A percentile compares a stretch with the other conserved stretches of the same genome.
Conservation (phyloP, 1,284 basidiomycete genomes). For the Sparassis latifolia region DNA sequence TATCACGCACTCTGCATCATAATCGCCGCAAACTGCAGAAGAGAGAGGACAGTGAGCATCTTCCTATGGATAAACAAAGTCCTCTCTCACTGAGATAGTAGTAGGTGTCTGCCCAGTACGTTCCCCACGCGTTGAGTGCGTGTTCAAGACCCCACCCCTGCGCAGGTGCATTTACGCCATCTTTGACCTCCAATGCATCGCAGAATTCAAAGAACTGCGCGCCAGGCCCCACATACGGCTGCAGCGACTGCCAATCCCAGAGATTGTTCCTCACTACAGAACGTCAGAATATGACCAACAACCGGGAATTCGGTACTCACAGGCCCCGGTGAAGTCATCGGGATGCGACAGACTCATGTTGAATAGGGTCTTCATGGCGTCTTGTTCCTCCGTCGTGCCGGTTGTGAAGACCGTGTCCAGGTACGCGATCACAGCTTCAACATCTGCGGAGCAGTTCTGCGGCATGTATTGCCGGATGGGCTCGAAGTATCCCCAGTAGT, state of each 20-base stretch:
- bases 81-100: conserved; percentile 27
- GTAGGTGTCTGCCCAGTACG: conserved; percentile 45
- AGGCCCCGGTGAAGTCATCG: conserved; percentile 60
- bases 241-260: conserved; percentile 51
- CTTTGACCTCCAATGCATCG: conserved; percentile 64
- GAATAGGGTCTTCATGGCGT: conserved; percentile 48
- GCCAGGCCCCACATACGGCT: conserved; percentile 35
- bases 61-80: not conserved
- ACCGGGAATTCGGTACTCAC: conserved; percentile 26
- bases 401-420: conserved; percentile 50
- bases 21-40: conserved; percentile 36
- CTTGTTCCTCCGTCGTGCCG: conserved; percentile 37
- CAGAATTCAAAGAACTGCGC: conserved; percentile 58
- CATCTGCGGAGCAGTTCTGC: conserved; percentile 65
- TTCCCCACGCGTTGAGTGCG: conserved; percentile 56
- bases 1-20: conserved; percentile 31
- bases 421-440: conserved; percentile 56
- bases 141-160: conserved; percentile 59
- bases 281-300: not conserved
- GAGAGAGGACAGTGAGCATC: not conserved
- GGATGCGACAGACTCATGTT: conserved; percentile 55
- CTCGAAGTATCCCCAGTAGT: conserved; percentile 70
- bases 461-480: conserved; percentile 66
- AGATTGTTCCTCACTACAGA: conserved; percentile 45
- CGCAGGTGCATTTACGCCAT: conserved; percentile 47